Conservation (phyloP, 495 filamentous ascomycete species). For the Thermothielavioides terrestris region DNA sequence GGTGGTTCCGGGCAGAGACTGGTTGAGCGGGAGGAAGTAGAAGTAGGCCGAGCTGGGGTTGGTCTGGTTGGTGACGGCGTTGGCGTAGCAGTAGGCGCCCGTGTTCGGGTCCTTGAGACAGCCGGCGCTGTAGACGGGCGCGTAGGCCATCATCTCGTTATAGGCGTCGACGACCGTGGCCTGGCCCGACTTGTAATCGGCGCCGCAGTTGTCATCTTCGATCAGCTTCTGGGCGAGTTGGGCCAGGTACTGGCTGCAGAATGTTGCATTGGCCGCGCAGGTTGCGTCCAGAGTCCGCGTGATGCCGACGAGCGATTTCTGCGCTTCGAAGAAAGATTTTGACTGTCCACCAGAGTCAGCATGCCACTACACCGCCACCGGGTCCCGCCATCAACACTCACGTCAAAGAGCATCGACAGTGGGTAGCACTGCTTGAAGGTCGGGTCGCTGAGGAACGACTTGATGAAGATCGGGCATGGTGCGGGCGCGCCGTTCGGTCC, state of each 20-base stretch:
- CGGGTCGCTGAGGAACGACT: slow-evolving; percentile 50
- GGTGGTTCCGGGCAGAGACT: slow-evolving; percentile 50
- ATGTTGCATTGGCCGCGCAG: slow-evolving; percentile 52
- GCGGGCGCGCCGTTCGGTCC: slow-evolving; percentile 27
- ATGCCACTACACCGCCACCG: not conserved
- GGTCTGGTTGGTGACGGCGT: slow-evolving; percentile 67
- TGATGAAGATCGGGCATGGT: slow-evolving; percentile 59
- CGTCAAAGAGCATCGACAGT: slow-evolving; percentile 63
- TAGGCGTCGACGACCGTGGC: slow-evolving; percentile 56
- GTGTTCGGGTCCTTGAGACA: slow-evolving; percentile 56
- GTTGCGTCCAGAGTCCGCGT: slow-evolving; percentile 62
- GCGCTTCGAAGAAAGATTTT: slow-evolving; percentile 63
- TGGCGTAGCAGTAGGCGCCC: slow-evolving; percentile 66
- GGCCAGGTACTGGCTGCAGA: slow-evolving; percentile 53
- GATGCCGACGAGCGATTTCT: slow-evolving; percentile 54
- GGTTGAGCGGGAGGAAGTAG: slow-evolving; percentile 78
- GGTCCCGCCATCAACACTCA: slow-evolving; percentile 18
- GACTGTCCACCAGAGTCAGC: slow-evolving; percentile 39
- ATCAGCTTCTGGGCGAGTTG: slow-evolving; percentile 52
- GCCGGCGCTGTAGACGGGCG: slow-evolving; percentile 65
- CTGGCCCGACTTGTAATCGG: slow-evolving; percentile 58
- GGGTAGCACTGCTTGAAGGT: slow-evolving; percentile 64
- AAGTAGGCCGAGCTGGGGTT: slow-evolving; percentile 61
- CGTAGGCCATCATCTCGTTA: slow-evolving; percentile 63
- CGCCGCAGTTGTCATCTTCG: slow-evolving; percentile 51